Percentiles rank a stretch among this genome's conserved stretches.
Conservation (phyloP, 371 early-diverging fungal species). For the Umbelopsis sp. region DNA sequence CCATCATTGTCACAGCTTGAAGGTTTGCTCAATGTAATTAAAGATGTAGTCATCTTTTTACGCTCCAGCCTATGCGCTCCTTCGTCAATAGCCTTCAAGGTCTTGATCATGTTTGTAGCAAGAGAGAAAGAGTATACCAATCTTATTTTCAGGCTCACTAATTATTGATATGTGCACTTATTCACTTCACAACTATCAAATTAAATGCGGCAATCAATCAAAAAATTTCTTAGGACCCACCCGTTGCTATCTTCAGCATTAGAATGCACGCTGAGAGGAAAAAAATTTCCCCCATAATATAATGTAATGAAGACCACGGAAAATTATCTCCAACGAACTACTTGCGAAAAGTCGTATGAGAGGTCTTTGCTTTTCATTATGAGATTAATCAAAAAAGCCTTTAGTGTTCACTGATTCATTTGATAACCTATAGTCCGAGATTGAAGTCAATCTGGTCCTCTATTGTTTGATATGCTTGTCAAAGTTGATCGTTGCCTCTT, state of each 20-base stretch:
- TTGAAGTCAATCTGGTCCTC: too few species aligned
- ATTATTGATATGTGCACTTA: not conserved
- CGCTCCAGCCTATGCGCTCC: not conserved
- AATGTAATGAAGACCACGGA: not conserved
- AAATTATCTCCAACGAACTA: not conserved
- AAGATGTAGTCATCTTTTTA: not conserved
- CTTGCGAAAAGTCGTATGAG: too few species aligned
- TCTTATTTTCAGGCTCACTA: too few species aligned
- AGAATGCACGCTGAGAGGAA: not conserved
- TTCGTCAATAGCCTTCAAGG: not conserved
- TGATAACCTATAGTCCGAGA: too few species aligned
- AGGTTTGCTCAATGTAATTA: not conserved
- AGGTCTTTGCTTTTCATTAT: too few species aligned
- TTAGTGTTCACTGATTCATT: too few species aligned
- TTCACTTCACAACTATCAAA: conserved; percentile 13
- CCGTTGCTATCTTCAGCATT: not conserved
- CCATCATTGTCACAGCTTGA: not conserved
- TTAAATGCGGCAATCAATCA: conserved; percentile 4
- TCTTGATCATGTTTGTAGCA: not conserved
- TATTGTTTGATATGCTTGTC: too few species aligned
- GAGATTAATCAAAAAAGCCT: too few species aligned
- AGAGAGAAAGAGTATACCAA: not conserved
- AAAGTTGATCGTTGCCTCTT: too few species aligned
- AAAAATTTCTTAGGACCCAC: not conserved
- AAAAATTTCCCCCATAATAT: conserved; percentile 1